phyloP scores from a whole-genome alignment of 164 flowering plant species.

The Vitis amurensis region DNA sequence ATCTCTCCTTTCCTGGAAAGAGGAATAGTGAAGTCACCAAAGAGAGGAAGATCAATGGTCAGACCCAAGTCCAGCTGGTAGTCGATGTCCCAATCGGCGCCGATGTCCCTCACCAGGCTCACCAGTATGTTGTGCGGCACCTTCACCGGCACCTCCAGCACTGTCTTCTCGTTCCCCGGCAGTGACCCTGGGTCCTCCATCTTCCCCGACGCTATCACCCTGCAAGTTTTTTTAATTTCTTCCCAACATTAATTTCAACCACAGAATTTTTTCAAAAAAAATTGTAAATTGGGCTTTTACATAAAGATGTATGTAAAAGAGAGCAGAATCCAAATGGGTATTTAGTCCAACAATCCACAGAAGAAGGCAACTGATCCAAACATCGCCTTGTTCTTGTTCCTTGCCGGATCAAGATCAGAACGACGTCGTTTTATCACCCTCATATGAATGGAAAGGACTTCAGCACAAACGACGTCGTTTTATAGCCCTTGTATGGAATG shows the following conservation, averaged over 20 bases:
- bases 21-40: slow-evolving; percentile 66
- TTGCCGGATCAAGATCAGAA: too few relatives aligned
- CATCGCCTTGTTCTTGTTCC: too few relatives aligned
- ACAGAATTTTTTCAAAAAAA: background rate
- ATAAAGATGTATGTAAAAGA: too few relatives aligned
- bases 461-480: too few relatives aligned
- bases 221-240: slow-evolving; percentile 4
- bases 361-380: too few relatives aligned
- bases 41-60: slow-evolving; percentile 54
- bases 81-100: slow-evolving; percentile 74
- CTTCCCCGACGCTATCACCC: slow-evolving; percentile 59
- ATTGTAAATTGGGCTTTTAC: too few relatives aligned
- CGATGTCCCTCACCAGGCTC: slow-evolving; percentile 60
- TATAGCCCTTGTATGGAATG: too few relatives aligned
- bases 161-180: slow-evolving; percentile 39
- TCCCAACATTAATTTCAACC: background rate
- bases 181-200: slow-evolving; percentile 75
- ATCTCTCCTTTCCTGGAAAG: slow-evolving; percentile 58
- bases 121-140: slow-evolving; percentile 45
- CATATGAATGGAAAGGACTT: too few relatives aligned
- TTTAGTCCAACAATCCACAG: too few relatives aligned
- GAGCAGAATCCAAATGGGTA: too few relatives aligned
- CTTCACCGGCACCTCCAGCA: slow-evolving; percentile 45
- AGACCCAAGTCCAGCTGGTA: slow-evolving; percentile 46
- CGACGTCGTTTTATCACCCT: too few relatives aligned